These are phyloP conservation scores for Saturnispora diversa DNA, from an alignment of 805 yeast genomes.

Conservation along the genomic window DNA sequence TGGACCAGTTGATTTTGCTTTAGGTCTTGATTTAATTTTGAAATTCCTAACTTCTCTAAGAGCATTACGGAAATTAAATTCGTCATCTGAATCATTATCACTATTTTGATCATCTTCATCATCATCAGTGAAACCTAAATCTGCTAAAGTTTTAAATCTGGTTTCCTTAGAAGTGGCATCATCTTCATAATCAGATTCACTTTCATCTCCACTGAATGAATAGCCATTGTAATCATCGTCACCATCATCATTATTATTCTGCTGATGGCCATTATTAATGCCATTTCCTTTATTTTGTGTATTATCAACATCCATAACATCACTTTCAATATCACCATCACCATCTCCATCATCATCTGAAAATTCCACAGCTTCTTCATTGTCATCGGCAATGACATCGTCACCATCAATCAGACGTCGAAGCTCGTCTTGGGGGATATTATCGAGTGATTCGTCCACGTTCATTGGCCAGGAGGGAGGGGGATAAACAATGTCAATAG, in stretches of 20 bases:
- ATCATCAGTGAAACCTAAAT: constrained; percentile 25
- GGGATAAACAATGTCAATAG: background rate
- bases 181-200: constrained; percentile 16
- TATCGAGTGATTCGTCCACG: constrained; percentile 16
- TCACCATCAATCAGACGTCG: constrained; percentile 25
- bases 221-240: background rate
- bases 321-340: constrained; percentile 17
- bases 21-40: constrained; percentile 39
- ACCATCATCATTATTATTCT: constrained; percentile 17
- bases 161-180: constrained; percentile 15
- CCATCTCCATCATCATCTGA: constrained; percentile 20
- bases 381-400: constrained; percentile 22
- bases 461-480: background rate
- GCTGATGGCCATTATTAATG: constrained; percentile 4
- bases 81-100: constrained; percentile 34
- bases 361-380: constrained; percentile 31
- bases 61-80: constrained; percentile 49
- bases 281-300: constrained; percentile 14
- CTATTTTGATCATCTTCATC: constrained; percentile 25
- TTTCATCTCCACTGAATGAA: constrained; percentile 6
- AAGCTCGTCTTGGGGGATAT: constrained; percentile 21
- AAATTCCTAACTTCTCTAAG: constrained; percentile 62
- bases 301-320: constrained; percentile 14
- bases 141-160: constrained; percentile 20
- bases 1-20: constrained; percentile 14